These are phyloP conservation scores for Talaromyces sp. DNA, from an alignment of 2,329 filamentous ascomycete species.

Conservation along the genomic window DNA sequence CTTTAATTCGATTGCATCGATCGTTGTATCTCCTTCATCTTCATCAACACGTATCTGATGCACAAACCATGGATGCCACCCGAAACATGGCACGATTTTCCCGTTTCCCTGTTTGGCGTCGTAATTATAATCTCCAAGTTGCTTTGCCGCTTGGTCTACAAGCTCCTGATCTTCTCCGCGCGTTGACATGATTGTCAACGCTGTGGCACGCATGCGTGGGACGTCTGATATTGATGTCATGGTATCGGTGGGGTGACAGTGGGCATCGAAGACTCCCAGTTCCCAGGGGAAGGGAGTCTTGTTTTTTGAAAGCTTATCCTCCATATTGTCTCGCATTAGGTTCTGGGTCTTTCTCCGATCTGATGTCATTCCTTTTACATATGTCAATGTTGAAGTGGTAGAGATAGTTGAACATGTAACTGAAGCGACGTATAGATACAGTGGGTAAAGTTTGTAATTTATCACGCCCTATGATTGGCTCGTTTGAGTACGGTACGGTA, in stretches of 20 bases:
- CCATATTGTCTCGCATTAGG: background rate
- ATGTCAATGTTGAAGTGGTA: background rate
- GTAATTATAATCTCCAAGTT: conserved; percentile 7
- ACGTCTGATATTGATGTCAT: conserved; percentile 57
- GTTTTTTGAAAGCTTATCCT: background rate
- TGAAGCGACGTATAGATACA: background rate
- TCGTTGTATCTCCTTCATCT: background rate
- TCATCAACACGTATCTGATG: conserved; percentile 57
- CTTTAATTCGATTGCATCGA: conserved; percentile 30
- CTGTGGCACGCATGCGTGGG: conserved; percentile 56
- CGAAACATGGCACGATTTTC: conserved; percentile 60
- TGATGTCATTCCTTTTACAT: background rate
- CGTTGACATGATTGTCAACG: conserved; percentile 64
- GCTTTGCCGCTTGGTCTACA: conserved; percentile 50
- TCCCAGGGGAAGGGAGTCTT: conserved; percentile 57
- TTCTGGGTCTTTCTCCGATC: background rate
- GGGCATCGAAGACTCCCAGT: conserved; percentile 62
- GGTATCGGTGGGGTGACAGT: conserved; percentile 67
- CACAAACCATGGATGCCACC: conserved; percentile 69
- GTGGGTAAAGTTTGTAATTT: background rate
- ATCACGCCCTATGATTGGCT: background rate
- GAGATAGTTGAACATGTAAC: background rate
- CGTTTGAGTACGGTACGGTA: background rate
- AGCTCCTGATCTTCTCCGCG: conserved; percentile 61
- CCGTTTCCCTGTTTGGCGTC: background rate